phyloP scores from a whole-genome alignment of 2,329 filamentous ascomycete species.

The Aspergillus sp. region DNA sequence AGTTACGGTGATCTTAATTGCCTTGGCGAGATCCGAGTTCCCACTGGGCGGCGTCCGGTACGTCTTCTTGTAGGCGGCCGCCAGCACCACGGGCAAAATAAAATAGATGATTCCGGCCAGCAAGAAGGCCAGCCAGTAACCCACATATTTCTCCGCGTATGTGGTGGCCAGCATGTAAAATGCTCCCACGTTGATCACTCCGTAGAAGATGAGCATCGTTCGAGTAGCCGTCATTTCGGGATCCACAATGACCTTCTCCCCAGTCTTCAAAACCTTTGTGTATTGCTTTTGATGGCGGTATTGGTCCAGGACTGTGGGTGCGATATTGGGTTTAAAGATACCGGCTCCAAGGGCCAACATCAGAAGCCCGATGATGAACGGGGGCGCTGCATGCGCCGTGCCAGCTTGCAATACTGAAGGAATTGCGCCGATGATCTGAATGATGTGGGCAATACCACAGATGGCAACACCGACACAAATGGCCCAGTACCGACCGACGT shows the following conservation, averaged over 20 bases:
- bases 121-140: constrained; percentile 42
- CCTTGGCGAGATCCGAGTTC: constrained; percentile 33
- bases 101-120: constrained; percentile 37
- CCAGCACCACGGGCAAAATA: constrained; percentile 37
- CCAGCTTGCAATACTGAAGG: constrained; percentile 46
- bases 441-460: constrained; percentile 39
- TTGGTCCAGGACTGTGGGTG: constrained; percentile 49
- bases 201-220: constrained; percentile 40
- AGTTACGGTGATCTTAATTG: constrained; percentile 35
- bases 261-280: constrained; percentile 45
- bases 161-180: constrained; percentile 41
- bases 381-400: constrained; percentile 32
- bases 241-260: constrained; percentile 51
- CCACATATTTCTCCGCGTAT: constrained; percentile 46
- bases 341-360: constrained; percentile 43
- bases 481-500: constrained; percentile 32
- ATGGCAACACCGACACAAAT: constrained; percentile 43
- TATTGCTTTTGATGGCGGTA: constrained; percentile 41
- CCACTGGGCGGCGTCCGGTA: constrained; percentile 35
- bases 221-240: constrained; percentile 47
- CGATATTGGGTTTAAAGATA: constrained; percentile 45
- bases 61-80: constrained; percentile 36
- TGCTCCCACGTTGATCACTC: constrained; percentile 35
- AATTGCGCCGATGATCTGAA: constrained; percentile 37
- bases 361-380: constrained; percentile 44